Evolutionary conservation across 805 yeast species (phyloP).

Genomic region (Kluyveromyces nonfermentans): DNA sequence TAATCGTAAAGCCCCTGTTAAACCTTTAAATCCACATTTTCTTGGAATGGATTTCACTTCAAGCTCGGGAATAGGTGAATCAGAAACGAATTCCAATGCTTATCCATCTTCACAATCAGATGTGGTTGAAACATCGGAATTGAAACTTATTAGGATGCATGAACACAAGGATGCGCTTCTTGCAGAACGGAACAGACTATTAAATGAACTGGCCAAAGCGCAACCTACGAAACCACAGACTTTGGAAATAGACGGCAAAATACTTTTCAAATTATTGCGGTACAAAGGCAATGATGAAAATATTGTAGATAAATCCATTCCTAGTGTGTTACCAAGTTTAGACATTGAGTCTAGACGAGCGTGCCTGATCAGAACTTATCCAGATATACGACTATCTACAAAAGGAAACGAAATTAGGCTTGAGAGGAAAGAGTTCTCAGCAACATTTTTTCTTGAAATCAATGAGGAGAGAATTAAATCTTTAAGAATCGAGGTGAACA

Average conservation of each 20-base stretch:
- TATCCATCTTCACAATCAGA: constrained; percentile 1
- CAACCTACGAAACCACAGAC: neutral
- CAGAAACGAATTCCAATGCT: neutral
- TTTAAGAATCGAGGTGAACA: neutral
- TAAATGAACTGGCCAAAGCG: neutral
- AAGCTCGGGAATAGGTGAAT: constrained; percentile 1
- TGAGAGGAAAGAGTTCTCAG: neutral
- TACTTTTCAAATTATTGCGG: neutral
- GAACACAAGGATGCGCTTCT: neutral
- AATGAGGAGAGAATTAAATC: neutral
- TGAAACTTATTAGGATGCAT: constrained; percentile 1
- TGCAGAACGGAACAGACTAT: neutral
- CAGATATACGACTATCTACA: neutral
- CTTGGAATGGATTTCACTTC: constrained; percentile 1
- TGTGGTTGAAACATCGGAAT: neutral
- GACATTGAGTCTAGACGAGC: neutral
- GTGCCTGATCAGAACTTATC: neutral
- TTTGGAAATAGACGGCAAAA: neutral
- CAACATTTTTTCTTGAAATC: neutral
- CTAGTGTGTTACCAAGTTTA: constrained; percentile 3
- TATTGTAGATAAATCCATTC: neutral
- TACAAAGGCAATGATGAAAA: neutral
- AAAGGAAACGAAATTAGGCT: neutral
- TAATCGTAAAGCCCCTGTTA: neutral
- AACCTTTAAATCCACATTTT: neutral